phyloP scores from a whole-genome alignment of 1,284 basidiomycete genomes.

The Microbotryomycetes sp. region DNA sequence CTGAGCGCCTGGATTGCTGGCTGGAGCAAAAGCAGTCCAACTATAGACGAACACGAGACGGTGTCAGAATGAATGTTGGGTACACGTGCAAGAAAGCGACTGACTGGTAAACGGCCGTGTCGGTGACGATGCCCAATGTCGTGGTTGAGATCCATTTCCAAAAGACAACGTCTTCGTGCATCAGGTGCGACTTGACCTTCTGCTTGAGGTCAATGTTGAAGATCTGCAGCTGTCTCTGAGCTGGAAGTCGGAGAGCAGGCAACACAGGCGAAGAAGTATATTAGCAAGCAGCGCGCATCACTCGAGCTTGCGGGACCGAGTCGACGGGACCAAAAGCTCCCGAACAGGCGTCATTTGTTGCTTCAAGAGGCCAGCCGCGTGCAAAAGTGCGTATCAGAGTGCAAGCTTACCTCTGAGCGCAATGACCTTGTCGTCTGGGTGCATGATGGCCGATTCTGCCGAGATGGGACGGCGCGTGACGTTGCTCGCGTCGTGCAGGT shows the following conservation, averaged over 20 bases:
- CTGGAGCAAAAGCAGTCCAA: slow-evolving; percentile 24
- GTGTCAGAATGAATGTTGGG: too few relatives aligned
- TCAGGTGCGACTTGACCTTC: slow-evolving; percentile 93
- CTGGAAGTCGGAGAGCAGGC: slow-evolving; percentile 44
- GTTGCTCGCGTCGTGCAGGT: slow-evolving; percentile 91
- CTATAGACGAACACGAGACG: neutral
- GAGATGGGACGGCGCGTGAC: slow-evolving; percentile 93
- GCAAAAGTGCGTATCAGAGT: neutral
- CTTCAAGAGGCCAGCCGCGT: neutral
- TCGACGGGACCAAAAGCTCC: neutral
- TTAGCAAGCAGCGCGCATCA: neutral
- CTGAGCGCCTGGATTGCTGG: slow-evolving; percentile 23
- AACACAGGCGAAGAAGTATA: neutral
- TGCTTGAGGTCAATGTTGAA: slow-evolving; percentile 97
- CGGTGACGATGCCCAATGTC: slow-evolving; percentile 91
- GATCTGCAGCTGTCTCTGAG: slow-evolving; percentile 88
- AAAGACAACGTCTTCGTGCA: slow-evolving; percentile 91
- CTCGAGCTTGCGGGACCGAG: neutral
- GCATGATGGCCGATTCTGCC: slow-evolving; percentile 98
- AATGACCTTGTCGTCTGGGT: slow-evolving; percentile 92
- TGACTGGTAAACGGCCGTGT: slow-evolving; percentile 93
- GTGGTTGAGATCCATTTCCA: slow-evolving; percentile 97
- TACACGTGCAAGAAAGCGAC: slow-evolving; percentile 36
- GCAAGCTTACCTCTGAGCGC: slow-evolving; percentile 71
- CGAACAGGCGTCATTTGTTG: neutral